Percentiles rank a stretch among this genome's conserved stretches.
Conservation (phyloP, 192 early-diverging fungal species). For the Chytriomyces sp. region DNA sequence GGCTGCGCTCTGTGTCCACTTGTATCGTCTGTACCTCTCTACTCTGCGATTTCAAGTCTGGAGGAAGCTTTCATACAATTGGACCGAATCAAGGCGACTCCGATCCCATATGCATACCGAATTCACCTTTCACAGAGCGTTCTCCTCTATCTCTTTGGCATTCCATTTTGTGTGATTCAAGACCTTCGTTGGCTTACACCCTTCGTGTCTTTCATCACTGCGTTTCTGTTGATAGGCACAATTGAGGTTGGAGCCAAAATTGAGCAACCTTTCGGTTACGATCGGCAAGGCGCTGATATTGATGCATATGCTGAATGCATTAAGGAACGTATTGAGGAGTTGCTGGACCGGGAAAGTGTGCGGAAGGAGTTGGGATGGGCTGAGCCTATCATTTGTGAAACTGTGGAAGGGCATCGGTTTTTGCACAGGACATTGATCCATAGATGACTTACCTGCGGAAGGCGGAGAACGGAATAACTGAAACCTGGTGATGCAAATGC, state of each 20-base stretch:
- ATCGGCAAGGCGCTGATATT: neutral
- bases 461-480: too few relatives aligned
- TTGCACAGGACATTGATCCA: too few relatives aligned
- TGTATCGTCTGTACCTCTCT: too few relatives aligned
- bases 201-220: constrained; percentile 63
- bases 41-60: too few relatives aligned
- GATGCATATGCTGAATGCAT: neutral
- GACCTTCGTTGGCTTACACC: constrained; percentile 57
- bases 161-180: constrained; percentile 81
- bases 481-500: too few relatives aligned
- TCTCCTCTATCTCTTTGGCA: constrained; percentile 66
- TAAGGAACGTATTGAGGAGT: neutral
- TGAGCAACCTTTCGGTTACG: constrained; percentile 80
- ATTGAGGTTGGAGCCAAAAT: constrained; percentile 82
- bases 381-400: too few relatives aligned
- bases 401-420: too few relatives aligned
- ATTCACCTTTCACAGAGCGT: constrained; percentile 84
- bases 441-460: too few relatives aligned
- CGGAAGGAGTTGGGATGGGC: too few relatives aligned
- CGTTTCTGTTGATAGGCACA: constrained; percentile 78
- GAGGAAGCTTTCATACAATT: neutral
- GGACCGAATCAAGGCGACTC: constrained; percentile 1
- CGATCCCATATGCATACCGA: constrained; percentile 65
- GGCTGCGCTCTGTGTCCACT: too few relatives aligned
- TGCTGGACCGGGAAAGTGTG: neutral